Base-by-base conservation (phyloP, 2,329 filamentous ascomycete genomes). In the Helotiales sp. region DNA sequence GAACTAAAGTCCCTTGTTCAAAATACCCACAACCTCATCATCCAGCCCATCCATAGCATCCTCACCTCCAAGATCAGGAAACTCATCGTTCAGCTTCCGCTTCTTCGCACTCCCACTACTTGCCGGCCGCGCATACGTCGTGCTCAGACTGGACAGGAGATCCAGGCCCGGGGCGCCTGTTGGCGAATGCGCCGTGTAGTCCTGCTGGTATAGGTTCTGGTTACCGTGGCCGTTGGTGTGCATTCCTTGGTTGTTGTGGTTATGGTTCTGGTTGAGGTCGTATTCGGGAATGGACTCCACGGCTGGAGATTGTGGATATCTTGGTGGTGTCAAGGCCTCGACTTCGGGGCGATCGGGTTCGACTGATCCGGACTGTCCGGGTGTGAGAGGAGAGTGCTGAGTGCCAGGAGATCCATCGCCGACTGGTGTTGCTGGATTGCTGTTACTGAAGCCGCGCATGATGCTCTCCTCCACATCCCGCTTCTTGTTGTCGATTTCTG, bases 391-490 rank as follows among this genome's bases (percentile, higher is more conserved):
- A 40, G 49, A 77, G 72, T 70, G 74, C 69, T 75, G 74, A 6
- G 64, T 72, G 45, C 74, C 72, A 34, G 78, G 79, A 47, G 75
- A 76, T n/a, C 80, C 69, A 72, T 83, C 76, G 58, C 82, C 79
- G 8, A 83, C 80, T 10, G 87, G 82, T 8, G 79, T 79, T 55
- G 82, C 80, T 22, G 82, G 80, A 65, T 86, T 84, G 62, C 82
- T 82, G 8, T 89, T 85, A 1, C 87, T 86, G 24, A 97, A 85
- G 8, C 92, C 93, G 61, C 91, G 88, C 86, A 99, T 93, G 72
- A 99, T 98, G 58, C 88, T 90, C 71, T 95, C 88, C 79, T 99
- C 96, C 7, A 99, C 93, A 57, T 96, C 91, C 61, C 90, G 89
- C 79, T 96, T 97, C 80, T 93, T 94, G 20, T 84, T 82, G 73